phyloP scores from a whole-genome alignment of 805 yeast genomes.

The Alloascoidea africana region DNA sequence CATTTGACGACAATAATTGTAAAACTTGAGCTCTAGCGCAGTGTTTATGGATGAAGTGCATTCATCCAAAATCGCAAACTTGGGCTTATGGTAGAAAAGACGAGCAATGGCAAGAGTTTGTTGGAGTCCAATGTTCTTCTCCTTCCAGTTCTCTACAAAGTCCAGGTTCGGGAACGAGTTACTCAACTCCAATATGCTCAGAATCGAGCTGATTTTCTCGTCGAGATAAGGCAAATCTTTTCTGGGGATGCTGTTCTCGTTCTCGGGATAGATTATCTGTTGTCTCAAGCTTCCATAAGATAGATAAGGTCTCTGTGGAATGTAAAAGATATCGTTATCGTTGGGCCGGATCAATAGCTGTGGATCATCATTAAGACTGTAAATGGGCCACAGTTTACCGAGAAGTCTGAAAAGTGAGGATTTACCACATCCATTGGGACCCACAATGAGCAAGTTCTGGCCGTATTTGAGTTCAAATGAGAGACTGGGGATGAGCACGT shows the following conservation, averaged over 20 bases:
- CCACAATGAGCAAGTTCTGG: constrained; percentile 76
- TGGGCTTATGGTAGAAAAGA: constrained; percentile 79
- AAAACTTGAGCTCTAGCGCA: constrained; percentile 82
- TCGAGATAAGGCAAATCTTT: constrained; percentile 14
- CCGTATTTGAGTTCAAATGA: constrained; percentile 66
- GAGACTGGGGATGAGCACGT: constrained; percentile 48
- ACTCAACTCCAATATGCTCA: constrained; percentile 19
- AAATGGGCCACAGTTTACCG: constrained; percentile 89
- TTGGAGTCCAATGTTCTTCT: constrained; percentile 83
- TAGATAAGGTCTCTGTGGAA: constrained; percentile 87
- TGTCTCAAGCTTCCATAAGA: constrained; percentile 70
- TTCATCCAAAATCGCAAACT: constrained; percentile 89
- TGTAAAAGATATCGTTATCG: constrained; percentile 58
- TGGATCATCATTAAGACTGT: constrained; percentile 21
- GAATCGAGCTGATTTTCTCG: constrained; percentile 10
- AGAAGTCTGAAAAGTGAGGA: constrained; percentile 81
- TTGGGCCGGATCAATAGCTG: constrained; percentile 50
- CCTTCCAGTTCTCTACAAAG: constrained; percentile 69
- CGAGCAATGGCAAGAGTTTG: constrained; percentile 90
- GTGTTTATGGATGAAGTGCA: constrained; percentile 92
- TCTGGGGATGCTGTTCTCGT: constrained; percentile 23
- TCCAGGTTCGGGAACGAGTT: constrained; percentile 41
- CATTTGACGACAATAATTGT: constrained; percentile 60
- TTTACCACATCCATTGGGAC: constrained; percentile 95
- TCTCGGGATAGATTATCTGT: constrained; percentile 79